phyloP scores from a whole-genome alignment of 116 monocot genomes.

The Posidonia oceanica region DNA sequence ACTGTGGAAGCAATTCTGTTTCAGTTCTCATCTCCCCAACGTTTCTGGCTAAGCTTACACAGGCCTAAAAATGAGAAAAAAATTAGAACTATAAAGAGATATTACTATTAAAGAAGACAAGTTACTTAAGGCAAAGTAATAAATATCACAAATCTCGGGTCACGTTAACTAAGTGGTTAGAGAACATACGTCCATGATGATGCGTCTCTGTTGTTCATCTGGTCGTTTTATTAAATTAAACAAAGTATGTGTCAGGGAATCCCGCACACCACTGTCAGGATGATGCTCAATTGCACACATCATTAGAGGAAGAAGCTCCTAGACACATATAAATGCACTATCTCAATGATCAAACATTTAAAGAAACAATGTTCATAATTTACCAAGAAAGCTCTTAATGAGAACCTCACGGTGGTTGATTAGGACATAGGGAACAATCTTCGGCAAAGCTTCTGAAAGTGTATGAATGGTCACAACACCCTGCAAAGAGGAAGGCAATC shows the following conservation, averaged over 20 bases:
- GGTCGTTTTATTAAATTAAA: constrained; percentile 99
- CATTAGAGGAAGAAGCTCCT: constrained; percentile 99
- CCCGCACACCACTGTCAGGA: constrained; percentile 75
- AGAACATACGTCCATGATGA: constrained; percentile 94
- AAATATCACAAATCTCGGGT: not conserved
- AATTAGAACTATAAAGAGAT: too few relatives aligned
- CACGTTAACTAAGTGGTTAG: not conserved
- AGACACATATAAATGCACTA: constrained; percentile 5
- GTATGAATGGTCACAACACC: constrained; percentile 79
- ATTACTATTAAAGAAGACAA: too few relatives aligned
- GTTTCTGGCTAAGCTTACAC: constrained; percentile 89
- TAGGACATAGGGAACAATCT: constrained; percentile 97
- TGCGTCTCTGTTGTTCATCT: constrained; percentile 88
- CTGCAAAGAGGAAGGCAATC: constrained; percentile 24
- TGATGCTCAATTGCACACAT: constrained; percentile 99
- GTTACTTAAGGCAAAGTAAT: not conserved
- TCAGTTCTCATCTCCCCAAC: constrained; percentile 99
- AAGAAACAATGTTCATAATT: not conserved
- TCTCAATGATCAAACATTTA: not conserved
- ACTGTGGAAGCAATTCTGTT: constrained; percentile 98
- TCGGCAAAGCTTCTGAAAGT: constrained; percentile 93
- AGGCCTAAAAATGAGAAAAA: constrained; percentile 38
- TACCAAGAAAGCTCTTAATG: constrained; percentile 16
- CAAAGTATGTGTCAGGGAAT: constrained; percentile 91
- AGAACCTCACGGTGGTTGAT: constrained; percentile 99